Base-by-base conservation (phyloP, 768 basidiomycete species). In the Tulasnella sp. region DNA sequence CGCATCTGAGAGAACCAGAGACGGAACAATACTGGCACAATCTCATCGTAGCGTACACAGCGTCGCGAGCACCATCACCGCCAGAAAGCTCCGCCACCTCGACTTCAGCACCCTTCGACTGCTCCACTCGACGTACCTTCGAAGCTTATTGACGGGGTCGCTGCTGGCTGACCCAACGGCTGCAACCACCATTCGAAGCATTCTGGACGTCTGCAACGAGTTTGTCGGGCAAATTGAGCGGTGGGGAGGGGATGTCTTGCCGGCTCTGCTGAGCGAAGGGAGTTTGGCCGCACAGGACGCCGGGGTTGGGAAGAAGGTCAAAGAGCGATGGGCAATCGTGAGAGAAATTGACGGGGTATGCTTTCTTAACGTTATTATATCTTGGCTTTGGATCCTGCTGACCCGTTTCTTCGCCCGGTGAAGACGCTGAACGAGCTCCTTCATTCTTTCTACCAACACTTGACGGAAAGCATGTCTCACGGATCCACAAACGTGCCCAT, bases 241-340 rank as follows among this genome's bases (percentile, higher is more conserved):
- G 77, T 98, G 96, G 96, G 95, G 95, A 18, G 96, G 96, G 0
- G 95, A 97, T 84, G 91, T 97, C 12, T 87, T 97, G 2, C 96
- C 96, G 18, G 94, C 93, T 0, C 87, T 97, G 72, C 85, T 97
- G 58, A 92, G 92, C 82, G 96, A 96, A 84, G 94, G 94, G 20
- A 94, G 93, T 84, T 83, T 95, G 75, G 84, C 83, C 0, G 89
- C 90, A 8, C 90, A 87, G 7, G 88, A 88, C 31, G 90, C 90
- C 78, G 88, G 89, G 82, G 91, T 94, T 8, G 95, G 95, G 20
- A 88, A 88, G 14, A 88, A 94, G 89, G 94, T 96, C 0, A 89
- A 89, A 83, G 93, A 94, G 82, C 89, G 96, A 69, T 89, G 90
- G 85, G 85, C 85, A 11, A 87, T 91, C 40, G 93, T 96, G 16